Base-by-base conservation (phyloP, 2,329 filamentous ascomycete species). In the Sclerotinia glacialis region DNA sequence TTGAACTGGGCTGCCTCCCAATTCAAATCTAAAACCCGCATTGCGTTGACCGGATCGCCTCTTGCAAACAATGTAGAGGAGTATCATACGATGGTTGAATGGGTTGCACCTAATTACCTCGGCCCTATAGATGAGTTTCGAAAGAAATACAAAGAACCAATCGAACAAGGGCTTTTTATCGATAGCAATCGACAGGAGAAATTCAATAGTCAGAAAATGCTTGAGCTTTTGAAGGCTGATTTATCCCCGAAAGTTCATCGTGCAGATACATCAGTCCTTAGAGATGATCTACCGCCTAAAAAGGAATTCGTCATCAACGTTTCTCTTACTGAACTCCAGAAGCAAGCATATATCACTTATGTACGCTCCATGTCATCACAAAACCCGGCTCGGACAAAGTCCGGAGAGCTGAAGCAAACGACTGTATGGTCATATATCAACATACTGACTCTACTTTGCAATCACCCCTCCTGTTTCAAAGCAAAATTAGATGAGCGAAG, bases 11-110 rank as follows among this genome's bases (percentile, higher is more conserved):
- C 84, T 7, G 85, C 88, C 26, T 79, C 79, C 1, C 76, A 79
- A 14, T 89, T 97, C 74, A 81, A 76, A 68, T 90, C 92, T 0
- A 85, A 80, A 64, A 88, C 83, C 68, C 87, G 93, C 14, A 90
- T 97, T 70, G 93, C 92, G 7, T 81, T 97, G 69, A 96, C 93
- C 0, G 93, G 93, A 0, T 94, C 93, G 0, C 93, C 93, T 0
- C 80, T 97, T 62, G 88, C 91, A 5, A 97, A 97, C 74, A 90
- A 92, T 62, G 86, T 97, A 0, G 80, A 84, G 37, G 93, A 97
- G 72, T 96, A 96, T 74, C 92, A 89, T 74, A 80, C 87, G n/a
- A 91, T 96, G 86, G 89, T 97, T 67, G 85, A 93, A 69, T 97
- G 92, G 92, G 87, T 95, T 61, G 88, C 91, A 1, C 90, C 91